Evolutionary conservation across 768 basidiomycete species (phyloP).

Genomic region (Hysterangium stoloniferum): DNA sequence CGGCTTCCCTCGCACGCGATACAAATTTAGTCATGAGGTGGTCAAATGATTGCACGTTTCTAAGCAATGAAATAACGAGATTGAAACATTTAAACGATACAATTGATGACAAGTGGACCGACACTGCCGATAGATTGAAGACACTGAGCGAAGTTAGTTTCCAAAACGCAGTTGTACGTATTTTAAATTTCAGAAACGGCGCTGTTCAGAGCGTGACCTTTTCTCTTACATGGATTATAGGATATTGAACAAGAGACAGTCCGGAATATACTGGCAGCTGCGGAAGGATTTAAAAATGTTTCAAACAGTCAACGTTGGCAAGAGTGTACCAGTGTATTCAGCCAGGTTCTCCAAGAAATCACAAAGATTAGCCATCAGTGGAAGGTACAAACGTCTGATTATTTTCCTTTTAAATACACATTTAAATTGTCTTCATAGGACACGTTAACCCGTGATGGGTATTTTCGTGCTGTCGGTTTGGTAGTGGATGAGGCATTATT

Average conservation of each 20-base stretch:
- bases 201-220: neutral
- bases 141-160: slow-evolving; percentile 63
- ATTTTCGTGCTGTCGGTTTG: slow-evolving; percentile 63
- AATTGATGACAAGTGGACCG: slow-evolving; percentile 38
- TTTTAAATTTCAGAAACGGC: neutral
- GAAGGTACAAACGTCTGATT: slow-evolving; percentile 45
- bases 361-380: slow-evolving; percentile 55
- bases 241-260: slow-evolving; percentile 29
- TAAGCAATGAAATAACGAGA: slow-evolving; percentile 45
- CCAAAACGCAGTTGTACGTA: slow-evolving; percentile 59
- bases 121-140: slow-evolving; percentile 43
- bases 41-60: slow-evolving; percentile 74
- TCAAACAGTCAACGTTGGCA: slow-evolving; percentile 69
- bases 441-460: slow-evolving; percentile 62
- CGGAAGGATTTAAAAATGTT: slow-evolving; percentile 61
- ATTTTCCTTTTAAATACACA: neutral
- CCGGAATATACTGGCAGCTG: slow-evolving; percentile 41
- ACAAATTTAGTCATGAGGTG: slow-evolving; percentile 60
- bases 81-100: slow-evolving; percentile 23
- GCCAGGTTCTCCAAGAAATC: slow-evolving; percentile 53
- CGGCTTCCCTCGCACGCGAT: slow-evolving; percentile 35
- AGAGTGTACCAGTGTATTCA: slow-evolving; percentile 65
- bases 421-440: slow-evolving; percentile 31
- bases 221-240: slow-evolving; percentile 7
- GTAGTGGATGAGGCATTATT: slow-evolving; percentile 62